Base-by-base conservation (phyloP, 352 stramenopile species). In the Pythium plurisporium region DNA sequence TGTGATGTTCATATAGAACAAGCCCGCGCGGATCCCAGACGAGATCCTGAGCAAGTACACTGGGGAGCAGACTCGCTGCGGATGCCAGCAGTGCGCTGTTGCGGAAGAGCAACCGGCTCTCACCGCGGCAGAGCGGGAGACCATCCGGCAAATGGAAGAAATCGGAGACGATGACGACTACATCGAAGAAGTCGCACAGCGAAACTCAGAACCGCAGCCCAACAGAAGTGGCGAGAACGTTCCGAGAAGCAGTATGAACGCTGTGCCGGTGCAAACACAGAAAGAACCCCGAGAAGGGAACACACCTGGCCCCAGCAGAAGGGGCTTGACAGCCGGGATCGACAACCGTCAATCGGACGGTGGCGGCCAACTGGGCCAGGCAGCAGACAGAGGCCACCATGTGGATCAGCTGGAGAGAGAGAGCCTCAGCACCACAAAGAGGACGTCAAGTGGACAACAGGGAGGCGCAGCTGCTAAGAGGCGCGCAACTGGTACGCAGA, bases 1-100 rank as follows among this genome's bases (percentile, higher is more conserved):
- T 19, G 57, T 66, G 15, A 42, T n/a, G 8, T 70, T 70, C 29
- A 38, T 55, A 23, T 56, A 66, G 42, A 52, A 52, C 40, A 31
- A 63, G 15, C 54, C 41, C 14, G 29, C 55, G 23, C 30, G 44
- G n/a, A 37, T 58, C 44, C 48, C 51, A 19, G 10, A n/a, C 14
- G 19, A 30, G 15, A 27, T 34, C 41, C 49, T 56, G 30, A 3
- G 25, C 29, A 60, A 52, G 50, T 34, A 52, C 40, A 65, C 48
- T 25, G 36, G 43, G 15, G 46, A 50, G 17, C 38, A 53, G 37
- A 50, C 44, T 6, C 41, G 50, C 20, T 54, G 62, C 20, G 46
- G 59, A 31, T 50, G 58, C 43, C 36, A 56, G 9, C 37, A 53
- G 36, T 50, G 45, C 23, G 22, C 27, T 2, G 30, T 62, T 20